These are phyloP conservation scores for Pulveroboletus ravenelii DNA, from an alignment of 768 basidiomycete species.

Conservation along the genomic window DNA sequence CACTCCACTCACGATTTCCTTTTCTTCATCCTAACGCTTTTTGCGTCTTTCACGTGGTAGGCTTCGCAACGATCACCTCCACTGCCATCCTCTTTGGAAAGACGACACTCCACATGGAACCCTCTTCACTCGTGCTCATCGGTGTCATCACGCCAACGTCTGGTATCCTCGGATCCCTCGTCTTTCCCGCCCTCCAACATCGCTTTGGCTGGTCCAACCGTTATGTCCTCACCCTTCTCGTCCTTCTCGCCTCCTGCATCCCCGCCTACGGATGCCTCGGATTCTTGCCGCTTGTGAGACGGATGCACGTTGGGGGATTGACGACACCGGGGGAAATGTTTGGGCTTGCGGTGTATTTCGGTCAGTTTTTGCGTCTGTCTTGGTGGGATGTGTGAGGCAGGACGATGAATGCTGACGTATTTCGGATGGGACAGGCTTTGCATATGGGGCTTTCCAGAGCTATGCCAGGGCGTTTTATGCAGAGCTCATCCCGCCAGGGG, in stretches of 20 bases:
- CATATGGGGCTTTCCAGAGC: slow-evolving; percentile 89
- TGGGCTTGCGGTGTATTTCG: slow-evolving; percentile 75
- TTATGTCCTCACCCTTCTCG: slow-evolving; percentile 59
- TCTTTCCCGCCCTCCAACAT: slow-evolving; percentile 73
- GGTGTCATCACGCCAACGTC: slow-evolving; percentile 72
- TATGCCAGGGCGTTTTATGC: slow-evolving; percentile 86
- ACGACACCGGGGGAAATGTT: slow-evolving; percentile 84
- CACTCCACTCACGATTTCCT: neutral
- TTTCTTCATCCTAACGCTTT: neutral
- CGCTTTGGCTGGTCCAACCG: slow-evolving; percentile 62
- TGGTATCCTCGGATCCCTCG: slow-evolving; percentile 82
- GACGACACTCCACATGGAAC: slow-evolving; percentile 75
- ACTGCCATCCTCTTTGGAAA: slow-evolving; percentile 92
- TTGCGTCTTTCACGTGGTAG: slow-evolving; percentile 31
- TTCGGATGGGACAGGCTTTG: slow-evolving; percentile 39
- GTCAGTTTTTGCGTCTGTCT: slow-evolving; percentile 31
- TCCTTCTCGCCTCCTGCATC: slow-evolving; percentile 60
- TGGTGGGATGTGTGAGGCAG: too few relatives aligned
- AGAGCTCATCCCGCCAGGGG: slow-evolving; percentile 78
- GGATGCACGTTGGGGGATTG: slow-evolving; percentile 60
- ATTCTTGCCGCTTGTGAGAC: slow-evolving; percentile 54
- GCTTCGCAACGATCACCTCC: slow-evolving; percentile 88
- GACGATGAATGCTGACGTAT: neutral
- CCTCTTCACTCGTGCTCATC: slow-evolving; percentile 73
- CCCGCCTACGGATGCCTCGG: slow-evolving; percentile 83